Evolutionary conservation across 2,329 filamentous ascomycete genomes (phyloP).

Genomic region (Fusarium nanum): DNA sequence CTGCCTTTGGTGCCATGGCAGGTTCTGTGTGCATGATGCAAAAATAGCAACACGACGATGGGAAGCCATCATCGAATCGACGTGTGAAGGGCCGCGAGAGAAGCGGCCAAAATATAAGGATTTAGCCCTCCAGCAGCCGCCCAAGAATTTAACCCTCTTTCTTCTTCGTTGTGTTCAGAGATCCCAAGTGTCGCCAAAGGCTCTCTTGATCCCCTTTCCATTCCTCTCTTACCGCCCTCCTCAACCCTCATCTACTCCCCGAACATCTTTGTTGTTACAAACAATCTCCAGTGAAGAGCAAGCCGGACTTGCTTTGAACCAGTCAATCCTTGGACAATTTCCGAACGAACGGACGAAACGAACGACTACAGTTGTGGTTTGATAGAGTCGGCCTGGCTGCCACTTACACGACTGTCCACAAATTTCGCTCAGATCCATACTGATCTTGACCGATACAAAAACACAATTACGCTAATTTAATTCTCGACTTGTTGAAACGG

Average conservation of each 20-base stretch:
- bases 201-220: conserved; percentile 53
- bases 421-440: conserved; percentile 43
- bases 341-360: conserved; percentile 31
- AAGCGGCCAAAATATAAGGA: conserved; percentile 69
- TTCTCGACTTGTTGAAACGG: conserved; percentile 43
- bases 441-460: conserved; percentile 43
- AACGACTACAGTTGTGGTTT: conserved; percentile 41
- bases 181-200: conserved; percentile 64
- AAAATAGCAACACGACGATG: conserved; percentile 53
- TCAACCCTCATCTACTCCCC: conserved; percentile 47
- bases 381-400: conserved; percentile 44
- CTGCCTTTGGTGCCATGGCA: conserved; percentile 47
- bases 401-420: conserved; percentile 43
- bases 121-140: conserved; percentile 60
- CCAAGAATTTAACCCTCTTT: conserved; percentile 56
- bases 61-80: conserved; percentile 46
- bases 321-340: conserved; percentile 59
- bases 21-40: conserved; percentile 48
- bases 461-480: conserved; percentile 47
- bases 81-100: conserved; percentile 53
- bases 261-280: conserved; percentile 34
- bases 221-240: conserved; percentile 50
- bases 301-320: conserved; percentile 70
- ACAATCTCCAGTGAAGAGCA: conserved; percentile 60
- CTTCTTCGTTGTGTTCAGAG: conserved; percentile 55